Percentiles rank a stretch among this genome's conserved stretches.
Evolutionary conservation across 352 stramenopile genomes (phyloP).

Genomic region (Hyaloperonospora brassicae): DNA sequence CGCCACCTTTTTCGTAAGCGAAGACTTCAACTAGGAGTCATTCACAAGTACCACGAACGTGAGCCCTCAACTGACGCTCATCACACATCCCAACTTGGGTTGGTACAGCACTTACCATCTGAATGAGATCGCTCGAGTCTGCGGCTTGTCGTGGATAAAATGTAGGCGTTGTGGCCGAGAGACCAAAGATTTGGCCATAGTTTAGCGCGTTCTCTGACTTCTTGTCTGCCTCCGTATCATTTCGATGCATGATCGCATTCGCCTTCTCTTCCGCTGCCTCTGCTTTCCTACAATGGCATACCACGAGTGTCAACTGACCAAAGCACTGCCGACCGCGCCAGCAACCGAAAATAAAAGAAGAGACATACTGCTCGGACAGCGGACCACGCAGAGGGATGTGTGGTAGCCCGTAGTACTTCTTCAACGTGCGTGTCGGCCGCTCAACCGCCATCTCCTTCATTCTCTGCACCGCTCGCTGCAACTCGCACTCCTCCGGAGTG

Average conservation of each 20-base stretch:
- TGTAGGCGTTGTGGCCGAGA: conserved; percentile 35
- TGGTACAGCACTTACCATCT: conserved; percentile 16
- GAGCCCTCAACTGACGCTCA: no score
- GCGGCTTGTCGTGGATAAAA: conserved; percentile 31
- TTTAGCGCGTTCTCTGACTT: conserved; percentile 4
- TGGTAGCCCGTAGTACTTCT: conserved; percentile 31
- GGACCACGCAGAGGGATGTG: conserved; percentile 8
- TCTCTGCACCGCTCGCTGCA: conserved; percentile 1
- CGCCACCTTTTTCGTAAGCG: conserved; percentile 36
- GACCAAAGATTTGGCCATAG: conserved; percentile 21
- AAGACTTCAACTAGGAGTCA: conserved; percentile 23
- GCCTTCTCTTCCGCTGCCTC: conserved; percentile 10
- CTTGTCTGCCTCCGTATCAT: conserved; percentile 1
- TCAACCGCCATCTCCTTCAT: conserved; percentile 1
- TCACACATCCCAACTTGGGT: conserved; percentile 2
- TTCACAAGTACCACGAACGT: not conserved
- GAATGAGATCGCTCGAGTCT: conserved; percentile 26
- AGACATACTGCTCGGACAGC: not conserved
- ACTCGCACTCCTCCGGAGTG: conserved; percentile 5
- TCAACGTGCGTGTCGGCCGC: conserved; percentile 10
- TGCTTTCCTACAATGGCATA: conserved; percentile 5
- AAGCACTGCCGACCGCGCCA: not conserved
- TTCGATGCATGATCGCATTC: not conserved
- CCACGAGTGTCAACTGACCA: conserved; percentile 1
- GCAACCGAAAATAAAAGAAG: not conserved